Conservation (phyloP, 495 filamentous ascomycete genomes). For the Podospora pseudoanserina region DNA sequence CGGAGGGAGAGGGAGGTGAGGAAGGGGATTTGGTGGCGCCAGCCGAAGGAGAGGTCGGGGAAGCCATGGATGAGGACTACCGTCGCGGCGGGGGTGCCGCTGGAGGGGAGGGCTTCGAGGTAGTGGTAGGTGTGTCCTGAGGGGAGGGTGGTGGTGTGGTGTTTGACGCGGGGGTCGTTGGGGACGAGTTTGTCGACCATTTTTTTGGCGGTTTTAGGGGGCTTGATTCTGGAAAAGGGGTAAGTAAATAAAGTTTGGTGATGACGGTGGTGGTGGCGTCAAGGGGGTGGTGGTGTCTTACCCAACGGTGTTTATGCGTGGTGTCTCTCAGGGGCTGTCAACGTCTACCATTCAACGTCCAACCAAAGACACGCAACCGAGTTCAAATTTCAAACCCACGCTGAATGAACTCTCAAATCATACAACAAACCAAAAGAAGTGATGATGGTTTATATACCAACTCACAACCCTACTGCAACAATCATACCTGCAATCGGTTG, state of each 20-base stretch:
- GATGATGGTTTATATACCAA: neutral
- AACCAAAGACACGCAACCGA: neutral
- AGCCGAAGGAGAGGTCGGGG: constrained; percentile 69
- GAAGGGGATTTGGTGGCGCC: constrained; percentile 78
- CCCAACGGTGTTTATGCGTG: neutral
- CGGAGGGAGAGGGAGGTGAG: constrained; percentile 60
- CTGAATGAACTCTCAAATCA: neutral
- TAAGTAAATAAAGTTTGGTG: neutral
- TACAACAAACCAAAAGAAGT: neutral
- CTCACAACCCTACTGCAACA: neutral
- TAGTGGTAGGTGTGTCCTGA: constrained; percentile 63
- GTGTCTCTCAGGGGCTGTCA: neutral
- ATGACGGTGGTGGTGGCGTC: neutral
- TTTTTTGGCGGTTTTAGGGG: neutral
- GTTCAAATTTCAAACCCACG: neutral
- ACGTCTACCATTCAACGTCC: neutral
- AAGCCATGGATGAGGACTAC: constrained; percentile 60
- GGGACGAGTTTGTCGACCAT: constrained; percentile 57
- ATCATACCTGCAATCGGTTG: neutral
- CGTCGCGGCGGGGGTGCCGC: constrained; percentile 47
- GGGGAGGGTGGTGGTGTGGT: constrained; percentile 53
- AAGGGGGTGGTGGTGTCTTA: neutral
- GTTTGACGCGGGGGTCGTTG: constrained; percentile 60
- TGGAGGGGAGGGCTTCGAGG: constrained; percentile 52
- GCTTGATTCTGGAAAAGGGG: neutral